These are phyloP conservation scores for Calonectria pauciramosa DNA, from an alignment of 2,329 filamentous ascomycete genomes.

Conservation along the genomic window DNA sequence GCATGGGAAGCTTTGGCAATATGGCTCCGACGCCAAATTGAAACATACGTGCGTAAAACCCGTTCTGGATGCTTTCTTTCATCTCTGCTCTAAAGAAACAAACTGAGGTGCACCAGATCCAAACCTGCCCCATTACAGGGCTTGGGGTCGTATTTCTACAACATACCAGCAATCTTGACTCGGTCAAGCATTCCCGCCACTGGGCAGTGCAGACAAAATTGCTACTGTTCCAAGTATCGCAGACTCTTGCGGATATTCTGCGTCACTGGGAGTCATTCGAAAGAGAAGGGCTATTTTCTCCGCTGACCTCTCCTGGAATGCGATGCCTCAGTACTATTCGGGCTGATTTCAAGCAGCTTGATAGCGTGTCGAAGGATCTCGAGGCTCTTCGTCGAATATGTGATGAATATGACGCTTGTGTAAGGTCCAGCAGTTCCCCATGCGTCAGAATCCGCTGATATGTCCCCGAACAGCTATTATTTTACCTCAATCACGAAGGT, in stretches of 20 bases:
- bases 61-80: too few relatives aligned
- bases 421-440: background rate
- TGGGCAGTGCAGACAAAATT: background rate
- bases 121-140: background rate
- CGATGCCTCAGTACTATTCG: background rate
- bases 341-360: background rate
- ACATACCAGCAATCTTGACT: background rate
- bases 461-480: background rate
- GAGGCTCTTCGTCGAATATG: background rate
- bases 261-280: background rate
- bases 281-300: background rate
- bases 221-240: background rate
- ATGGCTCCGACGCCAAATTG: background rate
- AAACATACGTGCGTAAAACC: background rate
- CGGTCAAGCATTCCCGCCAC: background rate
- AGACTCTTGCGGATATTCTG: background rate
- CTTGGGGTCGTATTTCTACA: background rate
- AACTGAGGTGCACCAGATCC: background rate
- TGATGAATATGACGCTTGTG: background rate
- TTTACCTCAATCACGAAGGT: background rate
- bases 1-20: background rate
- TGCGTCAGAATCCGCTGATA: background rate
- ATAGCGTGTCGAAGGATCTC: background rate
- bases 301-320: background rate
- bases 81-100: too few relatives aligned